Conservation (phyloP, 495 filamentous ascomycete genomes). For the Barbatosphaeria neglecta region DNA sequence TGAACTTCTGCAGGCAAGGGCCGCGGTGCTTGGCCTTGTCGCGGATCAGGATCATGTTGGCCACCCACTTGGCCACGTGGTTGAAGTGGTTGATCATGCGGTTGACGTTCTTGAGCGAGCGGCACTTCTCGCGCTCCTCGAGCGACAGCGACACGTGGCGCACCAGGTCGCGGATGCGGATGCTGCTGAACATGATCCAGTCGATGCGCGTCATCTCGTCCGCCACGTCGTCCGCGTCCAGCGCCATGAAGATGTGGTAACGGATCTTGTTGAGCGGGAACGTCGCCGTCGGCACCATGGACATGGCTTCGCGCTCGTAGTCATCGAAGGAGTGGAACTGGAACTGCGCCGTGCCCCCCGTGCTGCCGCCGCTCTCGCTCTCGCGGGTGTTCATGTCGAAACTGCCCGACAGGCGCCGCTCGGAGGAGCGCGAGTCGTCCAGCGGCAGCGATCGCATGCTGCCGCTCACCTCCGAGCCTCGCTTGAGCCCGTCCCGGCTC, state of each 20-base stretch:
- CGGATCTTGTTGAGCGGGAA: constrained; percentile 59
- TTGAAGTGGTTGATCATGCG: constrained; percentile 95
- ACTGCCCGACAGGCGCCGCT: constrained; percentile 33
- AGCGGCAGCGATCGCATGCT: constrained; percentile 31
- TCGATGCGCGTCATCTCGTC: constrained; percentile 89
- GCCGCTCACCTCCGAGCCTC: constrained; percentile 22
- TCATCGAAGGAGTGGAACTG: constrained; percentile 53
- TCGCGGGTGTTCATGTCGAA: constrained; percentile 20
- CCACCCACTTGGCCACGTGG: constrained; percentile 81
- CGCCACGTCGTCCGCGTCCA: constrained; percentile 70
- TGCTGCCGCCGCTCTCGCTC: neutral
- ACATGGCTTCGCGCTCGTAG: constrained; percentile 60
- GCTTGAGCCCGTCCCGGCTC: constrained; percentile 9
- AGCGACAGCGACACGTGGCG: constrained; percentile 71
- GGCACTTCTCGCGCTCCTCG: constrained; percentile 63
- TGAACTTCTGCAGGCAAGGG: constrained; percentile 84
- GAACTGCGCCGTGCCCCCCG: constrained; percentile 20
- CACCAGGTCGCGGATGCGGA: constrained; percentile 86
- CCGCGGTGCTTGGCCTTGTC: constrained; percentile 95
- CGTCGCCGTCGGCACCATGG: constrained; percentile 49
- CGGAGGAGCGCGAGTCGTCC: constrained; percentile 23
- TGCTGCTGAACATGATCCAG: constrained; percentile 95
- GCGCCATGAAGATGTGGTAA: constrained; percentile 75
- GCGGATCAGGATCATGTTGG: constrained; percentile 81
- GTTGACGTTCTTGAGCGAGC: constrained; percentile 73